Conservation (phyloP, 805 yeast species). For the Kodamaea neixiangensis region DNA sequence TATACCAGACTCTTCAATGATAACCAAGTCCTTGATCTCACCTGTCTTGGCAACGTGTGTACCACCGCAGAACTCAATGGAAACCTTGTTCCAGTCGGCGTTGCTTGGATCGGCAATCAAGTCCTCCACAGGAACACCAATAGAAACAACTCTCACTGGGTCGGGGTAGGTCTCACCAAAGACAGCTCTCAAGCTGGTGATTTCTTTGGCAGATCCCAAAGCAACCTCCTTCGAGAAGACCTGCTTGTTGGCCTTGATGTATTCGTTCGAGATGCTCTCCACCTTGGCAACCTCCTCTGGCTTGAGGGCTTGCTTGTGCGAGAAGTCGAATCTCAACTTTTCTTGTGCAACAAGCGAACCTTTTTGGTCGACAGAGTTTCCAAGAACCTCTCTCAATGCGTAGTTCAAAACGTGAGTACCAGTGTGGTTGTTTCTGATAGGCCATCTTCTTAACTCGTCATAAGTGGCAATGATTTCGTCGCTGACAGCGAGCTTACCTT, state of each 20-base stretch:
- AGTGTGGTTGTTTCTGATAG: slow-evolving; percentile 96
- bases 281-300: slow-evolving; percentile 70
- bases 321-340: slow-evolving; percentile 93
- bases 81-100: slow-evolving; percentile 71
- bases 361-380: slow-evolving; percentile 88
- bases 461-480: slow-evolving; percentile 81
- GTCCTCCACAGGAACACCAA: slow-evolving; percentile 88
- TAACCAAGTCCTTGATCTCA: slow-evolving; percentile 87
- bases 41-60: slow-evolving; percentile 93
- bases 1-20: slow-evolving; percentile 94
- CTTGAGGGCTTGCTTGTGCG: slow-evolving; percentile 83
- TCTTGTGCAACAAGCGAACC: slow-evolving; percentile 97
- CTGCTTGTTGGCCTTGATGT: slow-evolving; percentile 65
- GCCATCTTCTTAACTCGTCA: slow-evolving; percentile 94
- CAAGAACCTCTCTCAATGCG: slow-evolving; percentile 83
- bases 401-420: slow-evolving; percentile 94
- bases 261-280: slow-evolving; percentile 71
- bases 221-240: slow-evolving; percentile 87
- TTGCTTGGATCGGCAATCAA: slow-evolving; percentile 70
- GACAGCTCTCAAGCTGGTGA: slow-evolving; percentile 91
- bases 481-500: slow-evolving; percentile 70
- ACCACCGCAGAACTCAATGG: slow-evolving; percentile 99
- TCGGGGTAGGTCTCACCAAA: slow-evolving; percentile 99
- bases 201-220: slow-evolving; percentile 68
- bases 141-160: slow-evolving; percentile 96